Evolutionary conservation across 2,329 filamentous ascomycete genomes (phyloP), one percentile per base, ranked within the genome.

Genomic region (Penicillium vulpinum): DNA sequence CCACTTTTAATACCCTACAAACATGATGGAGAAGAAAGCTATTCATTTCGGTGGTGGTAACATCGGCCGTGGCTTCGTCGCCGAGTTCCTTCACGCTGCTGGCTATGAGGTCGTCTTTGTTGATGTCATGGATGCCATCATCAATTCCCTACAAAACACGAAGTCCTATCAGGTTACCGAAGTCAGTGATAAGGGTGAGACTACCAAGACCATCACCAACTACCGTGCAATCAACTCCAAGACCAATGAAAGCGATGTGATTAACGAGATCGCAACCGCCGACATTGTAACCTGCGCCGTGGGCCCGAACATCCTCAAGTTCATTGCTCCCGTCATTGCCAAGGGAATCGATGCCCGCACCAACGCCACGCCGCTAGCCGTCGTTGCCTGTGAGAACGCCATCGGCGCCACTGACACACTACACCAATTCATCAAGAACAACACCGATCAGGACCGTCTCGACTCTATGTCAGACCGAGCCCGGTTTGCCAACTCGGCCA

Each of bases 381-480:
- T 99, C 72, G 96, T 99, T 78, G 94, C 94, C 56, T 99, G 94
- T 78, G 94, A 99, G 81, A 99, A 99, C 77, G 91, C 91, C 73
- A 97, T 97, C 73, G 91, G 91, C 63, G 94, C 92, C 69, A 97
- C 94, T 48, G 90, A 94, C 73, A 91, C 89, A 38, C 88, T 97
- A 50, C 90, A 89, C 64, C 84, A 83, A 39, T 87, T 89, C 81
- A 96, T 96, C 81, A 89, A 88, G 75, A 80, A 87, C 62, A 88
- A 94, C 80, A 90, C 92, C 41, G 81, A 85, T 21, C 78, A 84
- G 38, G 81, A 87, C 48, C 86, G 88, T 51, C 81, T 92, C 45
- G 82, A 83, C 16, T 83, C 85, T 66, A 86, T 95, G 71, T 78
- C 86, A 70, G 78, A 83, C 66, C 89, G 91, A 68, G 92, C 92